A percentile compares a stretch with the other conserved stretches of the same genome.
phyloP scores from a whole-genome alignment of 257 asterid species.

The Przewalskia tangutica region DNA sequence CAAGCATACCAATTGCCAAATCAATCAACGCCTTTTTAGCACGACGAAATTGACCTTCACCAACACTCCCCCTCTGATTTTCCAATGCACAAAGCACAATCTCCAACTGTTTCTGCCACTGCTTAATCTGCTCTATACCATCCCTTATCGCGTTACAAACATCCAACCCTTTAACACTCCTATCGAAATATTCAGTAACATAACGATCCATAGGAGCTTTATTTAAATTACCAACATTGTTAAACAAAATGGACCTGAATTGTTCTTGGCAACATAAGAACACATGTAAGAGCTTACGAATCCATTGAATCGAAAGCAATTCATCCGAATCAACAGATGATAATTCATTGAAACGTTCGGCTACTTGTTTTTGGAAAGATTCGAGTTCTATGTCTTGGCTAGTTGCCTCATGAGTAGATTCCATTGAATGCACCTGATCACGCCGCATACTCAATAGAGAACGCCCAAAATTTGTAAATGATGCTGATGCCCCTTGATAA shows the following conservation, averaged over 20 bases:
- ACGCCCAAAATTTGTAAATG: constrained; percentile 51
- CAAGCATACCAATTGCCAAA: constrained; percentile 74
- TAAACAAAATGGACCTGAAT: constrained; percentile 47
- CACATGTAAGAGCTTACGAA: constrained; percentile 56
- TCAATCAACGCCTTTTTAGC: constrained; percentile 71
- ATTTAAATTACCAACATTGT: constrained; percentile 24
- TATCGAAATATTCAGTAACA: constrained; percentile 59
- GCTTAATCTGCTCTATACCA: constrained; percentile 82
- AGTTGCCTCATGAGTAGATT: constrained; percentile 32
- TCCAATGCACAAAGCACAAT: constrained; percentile 66
- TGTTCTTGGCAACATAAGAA: constrained; percentile 78
- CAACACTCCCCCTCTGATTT: constrained; percentile 43
- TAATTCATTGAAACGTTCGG: constrained; percentile 47
- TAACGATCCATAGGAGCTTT: constrained; percentile 60
- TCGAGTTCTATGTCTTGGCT: constrained; percentile 47
- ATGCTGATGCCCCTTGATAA: constrained; percentile 43
- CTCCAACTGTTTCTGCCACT: constrained; percentile 83
- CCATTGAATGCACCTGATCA: constrained; percentile 80
- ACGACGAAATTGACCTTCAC: constrained; percentile 92
- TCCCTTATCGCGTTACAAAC: constrained; percentile 90
- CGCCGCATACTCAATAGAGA: constrained; percentile 55
- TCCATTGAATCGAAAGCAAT: constrained; percentile 63
- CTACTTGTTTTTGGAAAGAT: constrained; percentile 52
- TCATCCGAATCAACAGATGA: constrained; percentile 28
- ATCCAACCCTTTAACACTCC: constrained; percentile 79